Base-by-base conservation (phyloP, 495 filamentous ascomycete genomes). In the Penicillium alfredii region DNA sequence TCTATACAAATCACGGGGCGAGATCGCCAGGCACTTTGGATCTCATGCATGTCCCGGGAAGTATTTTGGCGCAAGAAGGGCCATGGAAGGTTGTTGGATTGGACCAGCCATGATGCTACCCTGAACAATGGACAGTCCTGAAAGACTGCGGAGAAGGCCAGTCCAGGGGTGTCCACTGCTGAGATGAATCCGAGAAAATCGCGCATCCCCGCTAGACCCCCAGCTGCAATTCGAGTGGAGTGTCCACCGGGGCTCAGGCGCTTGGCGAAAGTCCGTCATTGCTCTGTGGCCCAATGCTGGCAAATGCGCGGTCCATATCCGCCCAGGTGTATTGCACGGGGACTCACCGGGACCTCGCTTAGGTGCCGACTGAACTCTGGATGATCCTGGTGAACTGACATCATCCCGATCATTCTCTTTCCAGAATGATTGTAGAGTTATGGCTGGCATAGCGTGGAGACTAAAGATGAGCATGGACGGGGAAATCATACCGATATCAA, bases 151-250 rank as follows among this genome's bases (percentile, higher is more conserved):
- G 45, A 49, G 30, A 35, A 24, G 28, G 17, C 8, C 21, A 15
- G 25, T n/a, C 24, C 44, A 39, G 47, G 13, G 39, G 27, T 27
- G 38, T 28, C 27, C 44, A 42, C 48, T 48, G 35, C 23, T 34
- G 32, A 31, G 8, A 35, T 35, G 17, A 36, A 42, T 35, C 14
- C 26, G 2, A 17, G 30, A 47, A 53, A 53, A 53, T 53, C 38
- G 41, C 49, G 41, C 49, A 49, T 28, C 14, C 19, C 36, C 36
- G n/a, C n/a, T n/a, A n/a, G n/a, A n/a, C n/a, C n/a, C n/a, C n/a
- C n/a, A n/a, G n/a, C 30, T 19, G 27, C 23, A 35, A 19, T 31
- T 21, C 4, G 27, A 20, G n/a, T 22, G 6, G n/a, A 14, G 12
- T 10, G 14, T 16, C 30, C 17, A 19, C 24, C 23, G 18, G 6